phyloP scores from a whole-genome alignment of 306 rosid species.

The Castanopsis chinensis region DNA sequence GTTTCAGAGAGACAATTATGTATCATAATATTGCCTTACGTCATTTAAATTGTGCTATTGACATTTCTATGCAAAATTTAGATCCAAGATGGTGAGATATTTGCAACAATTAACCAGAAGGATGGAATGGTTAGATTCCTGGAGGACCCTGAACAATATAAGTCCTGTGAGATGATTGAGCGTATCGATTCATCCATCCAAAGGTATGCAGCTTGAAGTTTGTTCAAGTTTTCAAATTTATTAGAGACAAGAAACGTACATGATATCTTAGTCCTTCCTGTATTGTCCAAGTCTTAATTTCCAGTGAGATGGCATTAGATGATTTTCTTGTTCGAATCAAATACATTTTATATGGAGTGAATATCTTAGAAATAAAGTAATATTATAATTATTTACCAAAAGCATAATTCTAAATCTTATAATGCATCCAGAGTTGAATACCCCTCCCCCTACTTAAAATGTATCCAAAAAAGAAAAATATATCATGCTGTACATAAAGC shows the following conservation, averaged over 20 bases:
- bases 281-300: not conserved
- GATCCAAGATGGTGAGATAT: constrained; percentile 88
- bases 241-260: not conserved
- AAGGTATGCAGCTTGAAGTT: constrained; percentile 38
- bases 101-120: constrained; percentile 75
- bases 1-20: not conserved
- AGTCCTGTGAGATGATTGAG: constrained; percentile 74
- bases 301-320: not conserved
- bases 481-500: not conserved
- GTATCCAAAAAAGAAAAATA: no score
- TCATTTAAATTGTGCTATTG: constrained; percentile 1
- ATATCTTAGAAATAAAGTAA: not conserved
- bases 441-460: no score
- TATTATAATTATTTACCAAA: no score
- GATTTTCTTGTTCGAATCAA: not conserved
- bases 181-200: constrained; percentile 69
- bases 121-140: constrained; percentile 95
- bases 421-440: not conserved
- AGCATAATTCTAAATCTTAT: not conserved
- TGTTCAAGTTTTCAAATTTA: not conserved
- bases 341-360: not conserved
- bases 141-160: constrained; percentile 87
- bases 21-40: not conserved
- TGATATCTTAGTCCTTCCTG: not conserved
- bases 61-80: constrained; percentile 24